Evolutionary conservation across 2,329 filamentous ascomycete species (phyloP), one percentile per base, ranked within the genome.

Genomic region (Fusarium setosum): DNA sequence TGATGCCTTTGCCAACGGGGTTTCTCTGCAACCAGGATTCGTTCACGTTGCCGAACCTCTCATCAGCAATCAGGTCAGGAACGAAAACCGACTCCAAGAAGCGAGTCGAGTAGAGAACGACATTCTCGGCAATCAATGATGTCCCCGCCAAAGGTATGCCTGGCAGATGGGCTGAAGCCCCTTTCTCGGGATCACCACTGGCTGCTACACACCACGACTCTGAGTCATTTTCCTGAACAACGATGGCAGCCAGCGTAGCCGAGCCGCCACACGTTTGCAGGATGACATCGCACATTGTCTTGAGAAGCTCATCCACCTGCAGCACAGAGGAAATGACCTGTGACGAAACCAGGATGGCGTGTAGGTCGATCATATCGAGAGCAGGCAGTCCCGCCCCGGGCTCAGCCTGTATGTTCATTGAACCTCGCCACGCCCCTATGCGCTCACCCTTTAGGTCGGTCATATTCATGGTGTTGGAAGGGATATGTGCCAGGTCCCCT

Each of bases 251-350:
- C 6, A 91, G 82, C 3, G 90, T 90, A 9, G 90, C 91, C 8
- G 87, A 84, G 29, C 87, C 86, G 35, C 91, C 91, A 50, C 91
- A 93, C 1, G 90, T 93, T 68, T 94, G 90, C 23, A 94, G 77
- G 47, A 94, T 92, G 63, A 94, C 92, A 62, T 93, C 89, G 68
- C 91, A 92, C 88, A 95, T 93, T 38, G 92, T 94, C 71, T 90
- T 89, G 61, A 94, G 84, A 5, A 95, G 83, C 69, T 90, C 86
- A 65, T 94, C 91, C 12, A 94, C 87, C 65, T 91, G 86, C 11
- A 95, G 78, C 49, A 94, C 90, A 15, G 91, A 94, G 5, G 92
- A 94, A 40, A 95, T 89, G 40, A 94, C 86, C 73, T 94, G 92
- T 10, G 90, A 93, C 4, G 90, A 92, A 69, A 92, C 89, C 13